Conservation (phyloP, 2,329 filamentous ascomycete genomes). For the Apiospora koreana region DNA sequence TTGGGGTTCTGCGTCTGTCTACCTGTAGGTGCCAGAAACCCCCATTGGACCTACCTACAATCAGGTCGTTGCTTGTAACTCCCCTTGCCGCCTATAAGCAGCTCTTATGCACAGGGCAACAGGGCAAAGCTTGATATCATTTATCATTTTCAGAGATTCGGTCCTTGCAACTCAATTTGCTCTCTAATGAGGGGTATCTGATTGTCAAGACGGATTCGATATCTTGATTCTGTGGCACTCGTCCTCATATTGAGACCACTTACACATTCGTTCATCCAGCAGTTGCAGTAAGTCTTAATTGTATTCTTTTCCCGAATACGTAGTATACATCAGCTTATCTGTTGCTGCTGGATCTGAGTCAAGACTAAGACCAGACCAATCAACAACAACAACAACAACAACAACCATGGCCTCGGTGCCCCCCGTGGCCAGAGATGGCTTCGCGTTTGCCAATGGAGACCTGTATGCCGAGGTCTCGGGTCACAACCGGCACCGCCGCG, state of each 20-base stretch:
- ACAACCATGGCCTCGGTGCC: constrained; percentile 27
- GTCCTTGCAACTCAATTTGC: not conserved
- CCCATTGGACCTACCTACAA: not conserved
- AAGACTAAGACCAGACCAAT: too few relatives aligned
- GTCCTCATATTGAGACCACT: not conserved
- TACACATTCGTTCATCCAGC: not conserved
- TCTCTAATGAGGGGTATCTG: not conserved
- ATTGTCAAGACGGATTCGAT: not conserved
- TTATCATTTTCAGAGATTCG: not conserved
- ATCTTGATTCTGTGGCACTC: not conserved
- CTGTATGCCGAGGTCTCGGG: constrained; percentile 46
- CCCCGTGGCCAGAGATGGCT: constrained; percentile 37
- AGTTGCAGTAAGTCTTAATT: not conserved
- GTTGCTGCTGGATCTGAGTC: not conserved
- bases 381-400: not conserved
- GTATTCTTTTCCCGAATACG: not conserved
- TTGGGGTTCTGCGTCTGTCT: too few relatives aligned
- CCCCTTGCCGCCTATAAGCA: not conserved
- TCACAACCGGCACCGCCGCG: constrained; percentile 47
- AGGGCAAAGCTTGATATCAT: not conserved
- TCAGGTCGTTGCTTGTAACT: not conserved
- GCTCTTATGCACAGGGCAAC: not conserved
- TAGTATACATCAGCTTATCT: not conserved
- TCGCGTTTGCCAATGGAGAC: constrained; percentile 43
- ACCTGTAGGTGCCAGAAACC: not conserved